Conservation (phyloP, 805 yeast genomes). For the Babjeviella inositovora region DNA sequence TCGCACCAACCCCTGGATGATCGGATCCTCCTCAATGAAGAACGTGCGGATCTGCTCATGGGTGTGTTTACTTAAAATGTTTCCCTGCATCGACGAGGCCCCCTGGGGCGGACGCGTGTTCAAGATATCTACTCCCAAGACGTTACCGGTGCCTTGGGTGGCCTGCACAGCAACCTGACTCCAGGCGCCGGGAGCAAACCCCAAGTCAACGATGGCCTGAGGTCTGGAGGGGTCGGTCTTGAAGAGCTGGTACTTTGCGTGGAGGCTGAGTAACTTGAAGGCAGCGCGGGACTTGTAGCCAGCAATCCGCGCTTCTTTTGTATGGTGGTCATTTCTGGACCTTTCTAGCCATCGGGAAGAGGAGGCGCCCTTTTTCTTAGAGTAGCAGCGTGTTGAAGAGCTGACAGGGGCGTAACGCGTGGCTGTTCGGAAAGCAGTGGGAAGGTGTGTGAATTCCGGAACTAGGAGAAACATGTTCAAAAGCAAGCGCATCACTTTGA, state of each 20-base stretch:
- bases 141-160: slow-evolving; percentile 30
- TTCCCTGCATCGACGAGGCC: slow-evolving; percentile 71
- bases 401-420: too few species aligned
- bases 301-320: slow-evolving; percentile 46
- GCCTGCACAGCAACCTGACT: slow-evolving; percentile 61
- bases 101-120: slow-evolving; percentile 72
- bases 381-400: too few species aligned
- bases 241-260: slow-evolving; percentile 47
- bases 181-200: slow-evolving; percentile 95
- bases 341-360: slow-evolving; percentile 66
- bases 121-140: slow-evolving; percentile 73
- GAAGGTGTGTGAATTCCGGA: too few species aligned
- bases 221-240: too few species aligned
- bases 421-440: too few species aligned
- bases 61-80: slow-evolving; percentile 54
- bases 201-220: slow-evolving; percentile 69
- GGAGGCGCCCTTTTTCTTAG: slow-evolving; percentile 21
- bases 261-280: slow-evolving; percentile 65
- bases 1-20: too few species aligned
- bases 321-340: slow-evolving; percentile 46
- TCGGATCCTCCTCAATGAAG: slow-evolving; percentile 21
- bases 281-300: slow-evolving; percentile 80
- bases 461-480: too few species aligned
- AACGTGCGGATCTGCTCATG: slow-evolving; percentile 37
- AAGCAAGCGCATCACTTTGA: too few species aligned